A percentile compares a stretch with the other conserved stretches of the same genome.
These are phyloP conservation scores for Sicyos baderoa DNA, from an alignment of 306 rosid species.

Conservation along the genomic window DNA sequence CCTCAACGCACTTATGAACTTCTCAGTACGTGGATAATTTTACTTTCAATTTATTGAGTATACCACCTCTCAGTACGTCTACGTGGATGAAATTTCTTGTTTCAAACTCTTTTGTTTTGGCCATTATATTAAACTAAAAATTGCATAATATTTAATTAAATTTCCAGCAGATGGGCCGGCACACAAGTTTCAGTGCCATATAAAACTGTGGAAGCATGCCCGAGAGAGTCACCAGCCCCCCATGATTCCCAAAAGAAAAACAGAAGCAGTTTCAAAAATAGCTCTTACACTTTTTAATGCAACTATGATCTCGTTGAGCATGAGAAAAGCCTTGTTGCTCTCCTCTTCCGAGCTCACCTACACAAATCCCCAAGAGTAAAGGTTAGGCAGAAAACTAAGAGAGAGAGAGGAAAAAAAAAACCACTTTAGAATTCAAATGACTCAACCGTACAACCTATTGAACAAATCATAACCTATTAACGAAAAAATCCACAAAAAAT, in stretches of 20 bases:
- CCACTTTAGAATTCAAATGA: not conserved
- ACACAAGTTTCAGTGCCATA: not conserved
- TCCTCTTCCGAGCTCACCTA: slow-evolving; percentile 63
- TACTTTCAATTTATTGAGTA: not conserved
- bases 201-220: not conserved
- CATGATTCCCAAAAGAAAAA: not conserved
- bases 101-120: not conserved
- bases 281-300: slow-evolving; percentile 70
- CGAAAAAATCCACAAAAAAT: not conserved
- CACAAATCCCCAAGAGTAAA: slow-evolving; percentile 28
- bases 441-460: too few species aligned
- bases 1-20: too few species aligned
- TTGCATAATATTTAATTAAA: not conserved
- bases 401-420: not conserved
- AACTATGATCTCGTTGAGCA: slow-evolving; percentile 80
- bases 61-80: not conserved
- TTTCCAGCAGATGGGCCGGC: not conserved
- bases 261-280: slow-evolving; percentile 7
- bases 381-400: not conserved
- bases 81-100: not conserved
- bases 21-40: too few species aligned
- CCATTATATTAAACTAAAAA: not conserved
- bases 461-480: too few species aligned
- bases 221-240: not conserved
- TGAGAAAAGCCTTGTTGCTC: slow-evolving; percentile 62